Percentiles rank a stretch among this genome's conserved stretches.
phyloP scores from a whole-genome alignment of 169 alveolate species.

The Cryptosporidium canis region DNA sequence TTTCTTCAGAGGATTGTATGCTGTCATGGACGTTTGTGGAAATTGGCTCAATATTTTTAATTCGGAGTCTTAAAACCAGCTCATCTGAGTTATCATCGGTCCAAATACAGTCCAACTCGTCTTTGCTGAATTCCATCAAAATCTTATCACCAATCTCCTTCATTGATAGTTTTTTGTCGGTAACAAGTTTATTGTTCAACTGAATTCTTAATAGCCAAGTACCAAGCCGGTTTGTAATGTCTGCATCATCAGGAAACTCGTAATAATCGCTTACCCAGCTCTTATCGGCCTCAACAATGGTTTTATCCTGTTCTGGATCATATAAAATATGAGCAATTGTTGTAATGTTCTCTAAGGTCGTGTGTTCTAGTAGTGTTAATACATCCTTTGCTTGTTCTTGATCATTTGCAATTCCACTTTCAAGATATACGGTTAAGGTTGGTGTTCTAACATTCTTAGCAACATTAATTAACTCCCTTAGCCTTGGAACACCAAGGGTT shows the following conservation, averaged over 20 bases:
- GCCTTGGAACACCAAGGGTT: constrained; percentile 99
- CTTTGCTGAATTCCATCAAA: constrained; percentile 87
- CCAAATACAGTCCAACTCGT: constrained; percentile 92
- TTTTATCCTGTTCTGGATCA: constrained; percentile 95
- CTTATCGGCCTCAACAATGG: constrained; percentile 93
- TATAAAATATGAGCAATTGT: constrained; percentile 93
- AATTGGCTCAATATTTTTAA: constrained; percentile 79
- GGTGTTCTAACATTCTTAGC: constrained; percentile 99
- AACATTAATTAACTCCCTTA: constrained; percentile 98
- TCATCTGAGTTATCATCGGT: constrained; percentile 97
- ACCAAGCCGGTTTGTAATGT: constrained; percentile 77
- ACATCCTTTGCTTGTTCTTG: constrained; percentile 93
- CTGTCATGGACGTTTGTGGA: constrained; percentile 9
- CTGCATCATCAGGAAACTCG: constrained; percentile 92
- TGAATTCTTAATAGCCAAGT: constrained; percentile 97
- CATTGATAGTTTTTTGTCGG: constrained; percentile 95
- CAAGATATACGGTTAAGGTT: constrained; percentile 91
- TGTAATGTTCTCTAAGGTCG: constrained; percentile 93
- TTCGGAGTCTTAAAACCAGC: constrained; percentile 93
- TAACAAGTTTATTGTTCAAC: constrained; percentile 91
- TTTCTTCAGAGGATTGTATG: constrained; percentile 34
- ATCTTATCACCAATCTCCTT: constrained; percentile 91
- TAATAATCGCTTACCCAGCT: constrained; percentile 94
- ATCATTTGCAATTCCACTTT: constrained; percentile 87
- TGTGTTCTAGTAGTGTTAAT: constrained; percentile 93